A percentile compares a stretch with the other conserved stretches of the same genome.
phyloP scores from a whole-genome alignment of 306 rosid species.

The Comarum palustre region DNA sequence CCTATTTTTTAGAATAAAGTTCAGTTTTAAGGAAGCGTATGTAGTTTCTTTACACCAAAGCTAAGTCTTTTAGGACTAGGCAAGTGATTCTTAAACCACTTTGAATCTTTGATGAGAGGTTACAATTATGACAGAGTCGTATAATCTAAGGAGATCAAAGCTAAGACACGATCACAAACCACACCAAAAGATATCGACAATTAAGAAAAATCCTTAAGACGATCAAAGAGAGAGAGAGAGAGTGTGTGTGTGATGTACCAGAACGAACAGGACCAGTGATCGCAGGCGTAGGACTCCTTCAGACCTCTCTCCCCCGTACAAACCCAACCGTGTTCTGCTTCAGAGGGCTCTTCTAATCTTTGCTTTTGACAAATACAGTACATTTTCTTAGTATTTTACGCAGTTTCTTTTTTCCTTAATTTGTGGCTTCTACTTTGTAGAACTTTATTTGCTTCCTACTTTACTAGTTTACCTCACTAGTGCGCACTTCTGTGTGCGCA shows the following conservation, averaged over 20 bases:
- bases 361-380: no score
- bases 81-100: not conserved
- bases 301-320: not conserved
- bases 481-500: no score
- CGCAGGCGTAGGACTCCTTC: not conserved
- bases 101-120: not conserved
- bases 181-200: not conserved
- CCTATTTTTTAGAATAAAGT: not conserved
- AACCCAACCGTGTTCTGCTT: not conserved
- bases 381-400: no score
- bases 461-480: no score
- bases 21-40: not conserved
- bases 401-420: no score
- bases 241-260: not conserved
- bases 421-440: no score
- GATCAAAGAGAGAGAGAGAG: not conserved
- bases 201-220: not conserved
- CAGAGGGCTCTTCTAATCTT: not conserved
- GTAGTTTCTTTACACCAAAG: not conserved
- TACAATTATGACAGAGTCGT: not conserved
- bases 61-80: not conserved
- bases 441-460: no score
- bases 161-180: not conserved
- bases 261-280: not conserved
- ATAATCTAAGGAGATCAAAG: not conserved